These are phyloP conservation scores for Asterochloris erici DNA, from an alignment of 139 green algal species.

Conservation along the genomic window DNA sequence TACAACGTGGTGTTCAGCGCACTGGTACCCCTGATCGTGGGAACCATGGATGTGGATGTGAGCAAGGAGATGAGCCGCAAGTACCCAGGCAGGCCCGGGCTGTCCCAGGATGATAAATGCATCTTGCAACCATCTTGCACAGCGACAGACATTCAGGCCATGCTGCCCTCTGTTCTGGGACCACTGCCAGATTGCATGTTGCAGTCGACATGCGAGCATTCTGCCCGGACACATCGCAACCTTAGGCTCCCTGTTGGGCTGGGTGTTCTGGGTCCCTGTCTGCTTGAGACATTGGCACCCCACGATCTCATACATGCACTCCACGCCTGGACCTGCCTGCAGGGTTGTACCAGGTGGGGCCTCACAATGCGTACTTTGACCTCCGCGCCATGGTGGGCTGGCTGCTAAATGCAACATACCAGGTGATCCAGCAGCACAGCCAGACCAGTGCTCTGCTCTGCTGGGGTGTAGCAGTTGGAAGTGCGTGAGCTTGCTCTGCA, in stretches of 20 bases:
- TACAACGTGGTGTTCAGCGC: slow-evolving; percentile 40
- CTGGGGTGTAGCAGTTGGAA: not conserved
- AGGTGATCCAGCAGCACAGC: too few species aligned
- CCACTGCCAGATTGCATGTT: not conserved
- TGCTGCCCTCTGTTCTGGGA: not conserved
- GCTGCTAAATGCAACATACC: slow-evolving; percentile 36
- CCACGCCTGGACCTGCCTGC: not conserved
- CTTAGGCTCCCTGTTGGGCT: too few species aligned
- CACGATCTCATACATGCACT: not conserved
- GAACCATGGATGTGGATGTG: slow-evolving; percentile 45
- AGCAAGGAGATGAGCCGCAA: slow-evolving; percentile 33
- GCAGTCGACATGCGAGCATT: not conserved
- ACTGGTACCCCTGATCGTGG: slow-evolving; percentile 17
- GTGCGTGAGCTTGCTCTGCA: too few species aligned
- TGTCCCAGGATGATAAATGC: not conserved
- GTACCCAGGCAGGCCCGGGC: slow-evolving; percentile 8
- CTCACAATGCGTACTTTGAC: slow-evolving; percentile 65
- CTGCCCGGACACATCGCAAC: too few species aligned
- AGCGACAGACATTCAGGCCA: not conserved
- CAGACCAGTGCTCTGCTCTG: too few species aligned
- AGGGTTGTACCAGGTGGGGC: slow-evolving; percentile 42
- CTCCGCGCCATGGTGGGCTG: slow-evolving; percentile 47
- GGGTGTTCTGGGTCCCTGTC: not conserved
- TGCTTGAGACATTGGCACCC: not conserved
- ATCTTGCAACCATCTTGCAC: not conserved